Conservation (phyloP, 2,329 filamentous ascomycete genomes). For the Xylariaceae sp. region DNA sequence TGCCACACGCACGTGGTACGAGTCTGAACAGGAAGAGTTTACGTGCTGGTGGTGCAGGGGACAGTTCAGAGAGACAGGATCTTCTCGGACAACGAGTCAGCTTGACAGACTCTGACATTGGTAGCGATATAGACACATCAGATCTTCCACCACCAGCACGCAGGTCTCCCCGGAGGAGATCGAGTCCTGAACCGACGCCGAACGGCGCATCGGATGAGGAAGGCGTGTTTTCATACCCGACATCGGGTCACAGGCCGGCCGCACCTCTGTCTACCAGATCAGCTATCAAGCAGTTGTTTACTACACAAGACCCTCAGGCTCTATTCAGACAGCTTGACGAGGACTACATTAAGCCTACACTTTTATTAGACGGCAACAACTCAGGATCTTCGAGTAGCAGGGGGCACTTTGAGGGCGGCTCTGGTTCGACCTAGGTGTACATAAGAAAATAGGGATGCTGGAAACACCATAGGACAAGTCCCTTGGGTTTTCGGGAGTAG, state of each 20-base stretch:
- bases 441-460: slow-evolving; percentile 8
- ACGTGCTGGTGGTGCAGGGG: slow-evolving; percentile 30
- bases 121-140: slow-evolving; percentile 60
- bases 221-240: slow-evolving; percentile 34
- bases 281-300: slow-evolving; percentile 75
- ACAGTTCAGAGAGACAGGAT: slow-evolving; percentile 52
- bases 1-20: slow-evolving; percentile 36
- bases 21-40: slow-evolving; percentile 52
- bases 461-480: slow-evolving; percentile 1
- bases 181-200: slow-evolving; percentile 36
- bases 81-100: slow-evolving; percentile 45
- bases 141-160: slow-evolving; percentile 59
- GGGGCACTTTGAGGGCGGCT: slow-evolving; percentile 28
- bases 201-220: slow-evolving; percentile 28
- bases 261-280: slow-evolving; percentile 63
- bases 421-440: slow-evolving; percentile 21
- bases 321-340: slow-evolving; percentile 92
- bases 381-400: slow-evolving; percentile 23
- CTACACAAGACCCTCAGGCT: slow-evolving; percentile 80
- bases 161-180: slow-evolving; percentile 37
- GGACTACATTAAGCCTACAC: slow-evolving; percentile 87
- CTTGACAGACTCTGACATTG: slow-evolving; percentile 54
- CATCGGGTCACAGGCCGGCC: slow-evolving; percentile 31
- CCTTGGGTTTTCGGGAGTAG: too few species aligned
- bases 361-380: slow-evolving; percentile 69